Percentiles rank a stretch among this genome's conserved stretches.
These are phyloP conservation scores for Clarireedia sp. DNA, from an alignment of 2,329 filamentous ascomycete genomes.

Conservation along the genomic window DNA sequence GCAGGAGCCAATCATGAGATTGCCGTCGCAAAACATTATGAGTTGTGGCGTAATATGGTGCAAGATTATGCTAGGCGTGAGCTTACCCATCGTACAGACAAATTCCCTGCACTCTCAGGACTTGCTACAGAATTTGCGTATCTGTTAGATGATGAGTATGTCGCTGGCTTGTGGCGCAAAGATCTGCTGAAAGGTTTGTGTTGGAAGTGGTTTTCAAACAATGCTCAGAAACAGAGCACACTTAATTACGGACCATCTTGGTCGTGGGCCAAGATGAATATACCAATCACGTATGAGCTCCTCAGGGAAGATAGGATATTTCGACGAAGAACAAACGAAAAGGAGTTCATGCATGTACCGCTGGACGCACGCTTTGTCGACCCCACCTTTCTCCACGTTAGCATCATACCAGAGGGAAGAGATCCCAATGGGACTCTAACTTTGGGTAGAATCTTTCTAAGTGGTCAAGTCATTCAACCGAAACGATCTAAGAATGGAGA, in stretches of 20 bases:
- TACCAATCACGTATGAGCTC: constrained; percentile 1
- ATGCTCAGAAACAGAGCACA: background rate
- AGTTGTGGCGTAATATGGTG: constrained; percentile 9
- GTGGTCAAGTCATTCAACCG: background rate
- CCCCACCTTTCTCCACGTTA: background rate
- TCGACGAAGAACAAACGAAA: background rate
- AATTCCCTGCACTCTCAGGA: constrained; percentile 9
- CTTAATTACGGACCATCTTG: constrained; percentile 4
- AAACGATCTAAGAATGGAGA: constrained; percentile 2
- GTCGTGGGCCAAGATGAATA: constrained; percentile 9
- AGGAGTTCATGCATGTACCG: background rate
- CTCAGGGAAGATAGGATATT: background rate
- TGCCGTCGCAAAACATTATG: background rate
- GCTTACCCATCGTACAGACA: constrained; percentile 7
- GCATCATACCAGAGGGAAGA: background rate
- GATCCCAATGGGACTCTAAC: constrained; percentile 2
- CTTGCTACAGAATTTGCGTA: constrained; percentile 6
- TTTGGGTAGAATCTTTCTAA: background rate
- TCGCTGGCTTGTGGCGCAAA: constrained; percentile 9
- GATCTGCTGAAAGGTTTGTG: constrained; percentile 7
- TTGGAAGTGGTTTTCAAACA: constrained; percentile 6
- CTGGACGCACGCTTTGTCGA: background rate
- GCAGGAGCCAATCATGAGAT: background rate
- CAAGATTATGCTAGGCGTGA: constrained; percentile 9
- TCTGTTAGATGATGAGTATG: constrained; percentile 7